Conservation (phyloP, 805 yeast species). For the Ogataea sp. region DNA sequence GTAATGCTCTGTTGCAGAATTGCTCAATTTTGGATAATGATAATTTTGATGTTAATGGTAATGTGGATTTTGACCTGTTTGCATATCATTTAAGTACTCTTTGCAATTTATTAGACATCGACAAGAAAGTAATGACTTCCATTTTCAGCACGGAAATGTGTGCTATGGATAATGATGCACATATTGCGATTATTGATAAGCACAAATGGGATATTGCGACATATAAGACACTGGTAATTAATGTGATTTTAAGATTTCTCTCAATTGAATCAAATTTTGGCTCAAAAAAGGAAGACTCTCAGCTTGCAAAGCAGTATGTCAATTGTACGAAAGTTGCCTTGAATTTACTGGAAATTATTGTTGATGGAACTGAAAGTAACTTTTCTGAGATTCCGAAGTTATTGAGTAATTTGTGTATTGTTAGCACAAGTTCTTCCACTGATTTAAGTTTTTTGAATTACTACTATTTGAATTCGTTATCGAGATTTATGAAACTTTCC, state of each 20-base stretch:
- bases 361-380: conserved; percentile 51
- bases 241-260: conserved; percentile 39
- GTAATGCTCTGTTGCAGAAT: conserved; percentile 44
- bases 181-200: conserved; percentile 31
- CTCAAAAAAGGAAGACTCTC: not conserved
- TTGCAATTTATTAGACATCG: conserved; percentile 40
- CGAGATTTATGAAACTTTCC: conserved; percentile 17
- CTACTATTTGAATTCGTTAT: conserved; percentile 15
- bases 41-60: conserved; percentile 23
- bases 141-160: conserved; percentile 51
- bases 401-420: conserved; percentile 9
- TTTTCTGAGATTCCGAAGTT: conserved; percentile 27
- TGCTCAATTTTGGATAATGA: conserved; percentile 20
- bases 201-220: conserved; percentile 48
- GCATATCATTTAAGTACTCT: conserved; percentile 53
- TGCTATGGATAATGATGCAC: conserved; percentile 39
- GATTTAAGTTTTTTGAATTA: conserved; percentile 4
- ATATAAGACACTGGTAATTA: conserved; percentile 48
- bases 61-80: conserved; percentile 58
- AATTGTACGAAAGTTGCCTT: conserved; percentile 35
- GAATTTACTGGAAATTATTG: conserved; percentile 33
- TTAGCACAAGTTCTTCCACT: not conserved
- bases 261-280: conserved; percentile 7
- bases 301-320: not conserved
- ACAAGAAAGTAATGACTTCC: conserved; percentile 33